Evolutionary conservation across 2,329 filamentous ascomycete species (phyloP).

Genomic region (Cadophora luteo-olivacea): DNA sequence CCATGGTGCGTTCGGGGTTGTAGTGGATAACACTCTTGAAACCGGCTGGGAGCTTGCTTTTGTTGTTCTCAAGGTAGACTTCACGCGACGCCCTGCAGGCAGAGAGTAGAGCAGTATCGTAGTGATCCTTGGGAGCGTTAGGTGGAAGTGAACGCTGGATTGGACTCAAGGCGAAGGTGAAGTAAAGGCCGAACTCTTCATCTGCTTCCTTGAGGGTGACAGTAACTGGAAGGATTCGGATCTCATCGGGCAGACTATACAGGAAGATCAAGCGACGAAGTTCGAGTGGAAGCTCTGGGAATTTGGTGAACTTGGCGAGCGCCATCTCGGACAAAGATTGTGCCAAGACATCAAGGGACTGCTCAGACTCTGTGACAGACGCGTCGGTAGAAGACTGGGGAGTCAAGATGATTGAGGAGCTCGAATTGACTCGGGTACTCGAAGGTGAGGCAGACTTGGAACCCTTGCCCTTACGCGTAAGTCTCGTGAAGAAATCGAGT

Average conservation of each 20-base stretch:
- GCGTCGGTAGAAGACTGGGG: no score
- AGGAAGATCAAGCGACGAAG: background rate
- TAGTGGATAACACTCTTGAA: constrained; percentile 10
- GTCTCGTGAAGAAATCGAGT: background rate
- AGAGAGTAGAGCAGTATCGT: background rate
- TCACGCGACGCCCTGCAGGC: background rate
- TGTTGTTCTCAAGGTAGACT: constrained; percentile 6
- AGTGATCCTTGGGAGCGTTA: background rate
- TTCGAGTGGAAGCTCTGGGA: background rate
- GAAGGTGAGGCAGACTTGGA: background rate
- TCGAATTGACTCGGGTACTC: background rate
- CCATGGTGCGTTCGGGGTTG: background rate
- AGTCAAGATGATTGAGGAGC: no score
- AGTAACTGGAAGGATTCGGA: background rate
- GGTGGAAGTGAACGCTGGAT: background rate
- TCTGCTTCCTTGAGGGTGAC: constrained; percentile 1
- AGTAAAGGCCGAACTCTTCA: constrained; percentile 4
- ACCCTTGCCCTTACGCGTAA: background rate
- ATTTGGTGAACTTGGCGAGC: background rate
- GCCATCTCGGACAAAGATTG: background rate
- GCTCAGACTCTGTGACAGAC: background rate
- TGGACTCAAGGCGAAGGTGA: constrained; percentile 4
- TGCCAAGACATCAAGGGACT: background rate
- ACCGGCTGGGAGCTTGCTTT: background rate
- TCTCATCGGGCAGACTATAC: background rate